These are phyloP conservation scores for Metschnikowia lachancei DNA, from an alignment of 805 yeast species.

Conservation along the genomic window DNA sequence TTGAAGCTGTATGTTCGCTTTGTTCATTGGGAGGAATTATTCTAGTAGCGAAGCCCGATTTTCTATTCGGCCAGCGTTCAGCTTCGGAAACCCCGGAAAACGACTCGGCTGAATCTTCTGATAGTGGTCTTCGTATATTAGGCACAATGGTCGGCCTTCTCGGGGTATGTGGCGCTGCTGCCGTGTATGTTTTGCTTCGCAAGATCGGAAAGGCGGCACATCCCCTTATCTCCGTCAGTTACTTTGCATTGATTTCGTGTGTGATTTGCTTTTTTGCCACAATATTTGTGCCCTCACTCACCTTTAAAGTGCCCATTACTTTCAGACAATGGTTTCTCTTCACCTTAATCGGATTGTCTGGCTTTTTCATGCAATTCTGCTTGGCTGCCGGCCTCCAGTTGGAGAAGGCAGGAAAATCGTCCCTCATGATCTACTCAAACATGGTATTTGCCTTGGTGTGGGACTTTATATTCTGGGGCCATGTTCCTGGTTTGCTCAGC, in stretches of 20 bases:
- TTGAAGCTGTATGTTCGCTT: slow-evolving; percentile 68
- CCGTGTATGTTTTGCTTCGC: slow-evolving; percentile 67
- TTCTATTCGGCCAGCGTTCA: slow-evolving; percentile 52
- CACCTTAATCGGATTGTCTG: slow-evolving; percentile 63
- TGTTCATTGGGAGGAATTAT: slow-evolving; percentile 73
- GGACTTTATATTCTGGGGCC: slow-evolving; percentile 71
- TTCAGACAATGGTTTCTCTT: slow-evolving; percentile 65
- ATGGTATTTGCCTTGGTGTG: slow-evolving; percentile 75
- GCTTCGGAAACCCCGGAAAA: slow-evolving; percentile 29
- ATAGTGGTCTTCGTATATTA: slow-evolving; percentile 52
- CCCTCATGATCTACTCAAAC: slow-evolving; percentile 72
- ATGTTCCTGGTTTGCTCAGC: slow-evolving; percentile 68
- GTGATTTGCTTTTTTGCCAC: slow-evolving; percentile 54
- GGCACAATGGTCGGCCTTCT: slow-evolving; percentile 63
- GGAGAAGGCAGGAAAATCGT: slow-evolving; percentile 72
- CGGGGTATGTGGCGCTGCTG: slow-evolving; percentile 68
- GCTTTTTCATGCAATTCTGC: slow-evolving; percentile 78
- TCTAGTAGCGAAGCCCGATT: slow-evolving; percentile 77
- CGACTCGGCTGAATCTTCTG: slow-evolving; percentile 48
- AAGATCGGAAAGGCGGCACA: slow-evolving; percentile 77
- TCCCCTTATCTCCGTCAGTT: slow-evolving; percentile 74
- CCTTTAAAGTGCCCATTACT: slow-evolving; percentile 61
- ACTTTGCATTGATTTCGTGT: slow-evolving; percentile 63
- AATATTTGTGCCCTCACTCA: slow-evolving; percentile 52
- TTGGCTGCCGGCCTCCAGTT: slow-evolving; percentile 81